phyloP scores from a whole-genome alignment of 441 rosid species.

The Melastoma candidum region DNA sequence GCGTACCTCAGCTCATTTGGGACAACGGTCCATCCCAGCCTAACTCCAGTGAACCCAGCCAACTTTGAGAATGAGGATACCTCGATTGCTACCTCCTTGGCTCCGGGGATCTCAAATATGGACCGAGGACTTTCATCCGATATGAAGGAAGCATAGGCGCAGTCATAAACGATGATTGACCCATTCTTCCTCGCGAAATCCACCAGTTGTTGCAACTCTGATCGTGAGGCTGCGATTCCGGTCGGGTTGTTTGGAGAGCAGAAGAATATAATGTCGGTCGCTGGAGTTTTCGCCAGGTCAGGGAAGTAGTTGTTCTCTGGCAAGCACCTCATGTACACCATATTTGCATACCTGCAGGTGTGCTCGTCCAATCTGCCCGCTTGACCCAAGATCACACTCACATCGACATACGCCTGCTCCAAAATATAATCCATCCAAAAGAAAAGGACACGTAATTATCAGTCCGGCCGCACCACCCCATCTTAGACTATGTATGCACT shows the following conservation, averaged over 20 bases:
- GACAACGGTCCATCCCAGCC: conserved; percentile 29
- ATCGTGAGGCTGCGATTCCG: conserved; percentile 17
- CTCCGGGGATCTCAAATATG: conserved; percentile 28
- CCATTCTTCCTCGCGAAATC: conserved; percentile 21
- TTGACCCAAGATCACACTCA: conserved; percentile 26
- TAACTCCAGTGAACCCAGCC: conserved; percentile 26
- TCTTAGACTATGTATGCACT: not conserved
- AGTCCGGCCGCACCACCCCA: not conserved
- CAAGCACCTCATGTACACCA: conserved; percentile 21
- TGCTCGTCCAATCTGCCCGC: conserved; percentile 20
- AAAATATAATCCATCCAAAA: not conserved
- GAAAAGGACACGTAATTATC: not conserved
- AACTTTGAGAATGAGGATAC: conserved; percentile 26
- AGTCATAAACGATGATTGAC: conserved; percentile 19
- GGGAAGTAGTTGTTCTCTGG: conserved; percentile 23
- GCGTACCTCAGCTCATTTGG: conserved; percentile 23
- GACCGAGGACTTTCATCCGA: conserved; percentile 22
- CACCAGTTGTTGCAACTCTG: conserved; percentile 16
- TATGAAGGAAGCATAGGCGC: conserved; percentile 23
- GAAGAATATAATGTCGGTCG: conserved; percentile 25
- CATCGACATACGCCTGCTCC: conserved; percentile 23
- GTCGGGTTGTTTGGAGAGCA: conserved; percentile 31
- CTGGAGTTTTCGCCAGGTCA: conserved; percentile 20
- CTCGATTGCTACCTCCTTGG: conserved; percentile 28
- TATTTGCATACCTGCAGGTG: conserved; percentile 19